Conservation (phyloP, 768 basidiomycete genomes). For the Cubamyces sp. region DNA sequence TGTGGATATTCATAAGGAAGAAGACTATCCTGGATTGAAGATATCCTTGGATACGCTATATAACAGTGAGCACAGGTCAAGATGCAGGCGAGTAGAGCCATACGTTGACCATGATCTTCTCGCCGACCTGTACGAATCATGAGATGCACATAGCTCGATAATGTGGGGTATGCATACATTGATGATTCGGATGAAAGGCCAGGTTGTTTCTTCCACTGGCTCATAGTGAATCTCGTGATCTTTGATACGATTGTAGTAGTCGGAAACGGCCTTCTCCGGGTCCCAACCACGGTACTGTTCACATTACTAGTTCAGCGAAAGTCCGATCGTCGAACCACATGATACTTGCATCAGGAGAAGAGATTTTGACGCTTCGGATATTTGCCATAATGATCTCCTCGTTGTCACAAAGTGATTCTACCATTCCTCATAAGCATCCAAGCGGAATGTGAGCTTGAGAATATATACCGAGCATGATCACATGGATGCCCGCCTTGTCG, state of each 20-base stretch:
- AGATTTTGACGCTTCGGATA: constrained; percentile 96
- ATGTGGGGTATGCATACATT: constrained; percentile 57
- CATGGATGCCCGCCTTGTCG: constrained; percentile 84
- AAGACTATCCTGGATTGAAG: constrained; percentile 94
- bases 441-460: constrained; percentile 1
- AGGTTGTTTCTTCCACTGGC: constrained; percentile 86
- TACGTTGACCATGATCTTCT: constrained; percentile 94
- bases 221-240: constrained; percentile 90
- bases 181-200: constrained; percentile 93
- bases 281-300: constrained; percentile 91
- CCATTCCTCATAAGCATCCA: constrained; percentile 9
- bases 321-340: not conserved
- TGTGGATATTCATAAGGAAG: constrained; percentile 99
- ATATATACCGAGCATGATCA: constrained; percentile 82
- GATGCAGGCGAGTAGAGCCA: constrained; percentile 32
- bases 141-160: constrained; percentile 17
- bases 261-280: constrained; percentile 87
- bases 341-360: constrained; percentile 87
- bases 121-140: constrained; percentile 69
- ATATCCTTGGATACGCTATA: constrained; percentile 84
- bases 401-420: constrained; percentile 92
- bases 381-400: constrained; percentile 92
- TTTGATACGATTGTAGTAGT: constrained; percentile 88
- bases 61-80: not conserved
- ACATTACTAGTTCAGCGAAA: not conserved